Evolutionary conservation across 805 yeast species (phyloP).

Genomic region (Nakazawaea ambrosiae): DNA sequence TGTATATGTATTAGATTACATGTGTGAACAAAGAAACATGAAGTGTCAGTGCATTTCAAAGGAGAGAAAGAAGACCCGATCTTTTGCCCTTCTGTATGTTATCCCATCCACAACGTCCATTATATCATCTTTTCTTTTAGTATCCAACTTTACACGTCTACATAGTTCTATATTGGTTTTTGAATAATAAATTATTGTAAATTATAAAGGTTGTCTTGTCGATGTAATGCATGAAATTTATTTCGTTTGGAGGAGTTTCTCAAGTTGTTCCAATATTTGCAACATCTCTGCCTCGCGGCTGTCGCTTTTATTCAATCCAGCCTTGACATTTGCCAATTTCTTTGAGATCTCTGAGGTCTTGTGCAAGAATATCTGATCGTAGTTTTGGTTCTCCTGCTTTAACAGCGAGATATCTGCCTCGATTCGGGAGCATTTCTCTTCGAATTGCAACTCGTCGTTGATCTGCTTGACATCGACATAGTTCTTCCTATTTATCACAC

Average conservation of each 20-base stretch:
- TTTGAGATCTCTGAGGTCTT: neutral
- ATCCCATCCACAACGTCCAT: too few relatives aligned
- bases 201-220: neutral
- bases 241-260: neutral
- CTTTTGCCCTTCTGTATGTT: too few relatives aligned
- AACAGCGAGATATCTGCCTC: neutral
- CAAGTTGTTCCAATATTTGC: neutral
- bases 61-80: too few relatives aligned
- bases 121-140: too few relatives aligned
- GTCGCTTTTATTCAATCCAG: neutral
- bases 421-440: neutral
- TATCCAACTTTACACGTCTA: too few relatives aligned
- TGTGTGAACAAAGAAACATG: too few relatives aligned
- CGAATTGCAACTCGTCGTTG: neutral
- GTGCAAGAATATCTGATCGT: neutral
- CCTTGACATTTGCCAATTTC: neutral
- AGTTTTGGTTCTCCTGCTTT: neutral
- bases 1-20: too few relatives aligned
- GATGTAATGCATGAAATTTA: neutral
- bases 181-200: slow-evolving; percentile 1
- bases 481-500: slow-evolving; percentile 5
- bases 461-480: slow-evolving; percentile 1
- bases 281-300: neutral
- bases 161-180: too few relatives aligned
- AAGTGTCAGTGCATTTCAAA: too few relatives aligned